These are phyloP conservation scores for Gastrodia elata DNA, from an alignment of 106 monocot species.

Conservation along the genomic window DNA sequence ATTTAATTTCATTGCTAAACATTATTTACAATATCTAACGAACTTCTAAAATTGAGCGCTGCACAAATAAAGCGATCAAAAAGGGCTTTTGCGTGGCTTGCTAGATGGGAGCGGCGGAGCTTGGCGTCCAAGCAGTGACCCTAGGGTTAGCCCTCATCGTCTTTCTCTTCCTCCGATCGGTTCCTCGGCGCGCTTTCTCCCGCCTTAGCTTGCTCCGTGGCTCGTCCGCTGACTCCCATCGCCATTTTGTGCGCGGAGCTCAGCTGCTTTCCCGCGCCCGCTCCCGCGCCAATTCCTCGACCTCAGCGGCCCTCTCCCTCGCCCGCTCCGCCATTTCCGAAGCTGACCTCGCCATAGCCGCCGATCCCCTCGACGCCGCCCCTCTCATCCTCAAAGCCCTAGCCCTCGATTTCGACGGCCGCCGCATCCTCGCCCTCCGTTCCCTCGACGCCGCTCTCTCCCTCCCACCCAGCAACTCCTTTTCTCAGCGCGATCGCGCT, in stretches of 20 bases:
- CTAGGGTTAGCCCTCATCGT: conserved; percentile 29
- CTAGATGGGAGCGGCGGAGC: conserved; percentile 9
- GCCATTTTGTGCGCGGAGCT: conserved; percentile 83
- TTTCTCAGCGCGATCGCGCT: conserved; percentile 44
- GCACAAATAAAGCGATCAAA: too few relatives aligned
- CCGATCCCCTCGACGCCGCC: conserved; percentile 75
- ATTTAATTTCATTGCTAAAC: too few relatives aligned
- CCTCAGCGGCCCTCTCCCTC: conserved; percentile 21
- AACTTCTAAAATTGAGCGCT: too few relatives aligned
- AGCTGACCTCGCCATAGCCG: conserved; percentile 58
- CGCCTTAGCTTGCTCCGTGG: conserved; percentile 35
- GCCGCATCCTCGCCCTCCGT: conserved; percentile 44
- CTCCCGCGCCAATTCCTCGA: conserved; percentile 36
- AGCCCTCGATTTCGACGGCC: conserved; percentile 67
- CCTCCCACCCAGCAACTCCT: conserved; percentile 44
- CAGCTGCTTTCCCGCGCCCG: conserved; percentile 71
- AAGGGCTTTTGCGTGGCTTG: too few relatives aligned
- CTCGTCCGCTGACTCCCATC: conserved; percentile 30
- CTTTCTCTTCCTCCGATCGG: conserved; percentile 36
- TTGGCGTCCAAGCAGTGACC: conserved; percentile 26
- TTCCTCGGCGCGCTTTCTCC: conserved; percentile 51
- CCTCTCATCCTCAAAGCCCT: conserved; percentile 63
- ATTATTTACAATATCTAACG: too few relatives aligned
- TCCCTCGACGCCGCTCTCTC: conserved; percentile 73
- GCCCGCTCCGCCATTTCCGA: conserved; percentile 46